Base-by-base conservation (phyloP, 352 stramenopile species). In the Pythium brassicae region DNA sequence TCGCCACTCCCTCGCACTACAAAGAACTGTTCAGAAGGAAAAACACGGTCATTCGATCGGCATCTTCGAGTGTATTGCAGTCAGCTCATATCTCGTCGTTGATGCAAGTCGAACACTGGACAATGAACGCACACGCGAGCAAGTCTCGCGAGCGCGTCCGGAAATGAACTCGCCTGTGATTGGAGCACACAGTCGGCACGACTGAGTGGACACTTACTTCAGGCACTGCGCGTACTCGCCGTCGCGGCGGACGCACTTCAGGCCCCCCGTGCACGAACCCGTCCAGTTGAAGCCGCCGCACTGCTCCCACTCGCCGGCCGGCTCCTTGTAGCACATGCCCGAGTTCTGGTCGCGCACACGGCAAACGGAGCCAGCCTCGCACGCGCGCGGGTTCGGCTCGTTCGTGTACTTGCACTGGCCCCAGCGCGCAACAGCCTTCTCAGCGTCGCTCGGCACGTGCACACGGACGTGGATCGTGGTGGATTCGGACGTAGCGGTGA, bases 161-260 rank as follows among this genome's bases (percentile, higher is more conserved):
- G 32, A 37, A 37, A 37, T n/a, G 32, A 37, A 37, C 9, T 9
- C 32, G 39, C 19, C 8, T 20, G 7, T 17, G 15, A 12, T 4
- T 9, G 39, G 8, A 20, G 19, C 39, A n/a, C 17, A 23, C 11
- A 45, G 39, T 19, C 19, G n/a, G 5, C 39, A n/a, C n/a, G 39
- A 44, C 37, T 9, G 37, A 8, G 37, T 43, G 2, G 14, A 17
- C 15, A 19, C n/a, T 46, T 46, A 46, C 40, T 46, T 46, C 19
- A 52, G 23, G 47, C 65, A 72, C 39, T 68, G 65, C 20, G 60
- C 65, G 52, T 72, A 72, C 4, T 56, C 59, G 23, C 17, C 44
- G n/a, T 61, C 50, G 23, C 68, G 64, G 14, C 29, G 14, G 11
- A 55, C 25, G 35, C 65, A 72, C 32, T 57, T 54, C 29, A 57